phyloP scores from a whole-genome alignment of 805 yeast species.

The Nakazawaea ambrosiae region DNA sequence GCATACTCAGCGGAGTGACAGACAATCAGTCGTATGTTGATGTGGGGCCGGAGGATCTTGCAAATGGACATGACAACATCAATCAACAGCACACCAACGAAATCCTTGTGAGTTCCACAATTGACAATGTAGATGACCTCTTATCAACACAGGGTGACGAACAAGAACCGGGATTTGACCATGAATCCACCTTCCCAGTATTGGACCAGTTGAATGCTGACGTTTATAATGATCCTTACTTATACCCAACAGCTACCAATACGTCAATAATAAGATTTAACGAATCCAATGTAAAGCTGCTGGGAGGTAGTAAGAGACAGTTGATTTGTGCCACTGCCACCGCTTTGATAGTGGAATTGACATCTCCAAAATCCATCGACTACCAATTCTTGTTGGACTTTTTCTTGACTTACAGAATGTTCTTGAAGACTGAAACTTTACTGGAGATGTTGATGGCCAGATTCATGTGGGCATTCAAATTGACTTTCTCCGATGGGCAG shows the following conservation, averaged over 20 bases:
- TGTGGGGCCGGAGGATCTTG: no score
- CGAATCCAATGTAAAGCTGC: neutral
- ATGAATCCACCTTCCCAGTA: neutral
- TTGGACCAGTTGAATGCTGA: neutral
- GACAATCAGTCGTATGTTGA: no score
- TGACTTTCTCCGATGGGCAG: constrained; percentile 8
- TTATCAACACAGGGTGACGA: neutral
- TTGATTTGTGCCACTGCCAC: constrained; percentile 22
- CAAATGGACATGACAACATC: no score
- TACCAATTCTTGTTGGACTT: constrained; percentile 79
- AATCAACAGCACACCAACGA: no score
- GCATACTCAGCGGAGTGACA: no score
- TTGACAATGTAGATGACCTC: neutral
- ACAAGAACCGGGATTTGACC: neutral
- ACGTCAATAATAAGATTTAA: constrained; percentile 12
- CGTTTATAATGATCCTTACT: constrained; percentile 23
- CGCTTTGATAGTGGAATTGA: constrained; percentile 49
- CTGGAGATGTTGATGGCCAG: constrained; percentile 58
- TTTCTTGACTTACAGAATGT: constrained; percentile 74
- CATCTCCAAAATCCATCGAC: constrained; percentile 70
- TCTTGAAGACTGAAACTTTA: constrained; percentile 50
- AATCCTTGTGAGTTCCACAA: no score
- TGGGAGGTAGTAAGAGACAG: neutral
- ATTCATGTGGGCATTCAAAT: constrained; percentile 62
- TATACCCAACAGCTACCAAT: constrained; percentile 26